Evolutionary conservation across 2,329 filamentous ascomycete species (phyloP), one percentile per base, ranked within the genome.

Genomic region (Nemania sp.): DNA sequence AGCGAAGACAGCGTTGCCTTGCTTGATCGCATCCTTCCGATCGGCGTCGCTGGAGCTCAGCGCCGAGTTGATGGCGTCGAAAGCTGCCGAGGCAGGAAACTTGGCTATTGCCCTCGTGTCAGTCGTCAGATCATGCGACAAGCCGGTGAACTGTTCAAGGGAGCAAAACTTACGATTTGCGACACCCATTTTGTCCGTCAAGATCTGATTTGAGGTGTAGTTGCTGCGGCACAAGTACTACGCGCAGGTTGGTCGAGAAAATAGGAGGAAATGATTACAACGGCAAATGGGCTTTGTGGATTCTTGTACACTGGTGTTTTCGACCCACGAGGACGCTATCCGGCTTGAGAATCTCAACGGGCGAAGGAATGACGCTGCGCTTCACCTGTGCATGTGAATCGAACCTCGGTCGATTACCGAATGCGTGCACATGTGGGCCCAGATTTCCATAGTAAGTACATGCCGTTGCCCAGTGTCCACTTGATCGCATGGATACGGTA

Each of bases 81-180:
- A 99, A 64, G 92, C 91, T 62, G 77, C 86, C 56, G 94, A 97
- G 68, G 93, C 85, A 62, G 94, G 93, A 77, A 96, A 97, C 64
- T 86, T 86, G 74, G 84, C 89, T 91, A 64, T 43, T 22, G 30
- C 6, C 5, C 36, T 23, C 33, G 11, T 22, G 43, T 63, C 40
- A 57, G 47, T 17, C 19, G 5, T 52, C 14, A 9, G 22, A 20
- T 31, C 43, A 43, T 17, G 22, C 15, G 28, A 39, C 14, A 26
- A 37, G 24, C 17, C 54, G 54, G 49, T 47, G n/a, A 17, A 26
- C n/a, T 23, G 36, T 34, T 14, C 11, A 12, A 31, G 4, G 9
- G 11, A 31, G 11, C 26, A 28, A 47, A 45, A 71, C 79, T 63
- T 77, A 89, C 88, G 82, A 76, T 87, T 86, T 75, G 86, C 86